Evolutionary conservation across 202 grass and related monocot genomes (phyloP).

Genomic region (Dendrocalamus latiflorus): DNA sequence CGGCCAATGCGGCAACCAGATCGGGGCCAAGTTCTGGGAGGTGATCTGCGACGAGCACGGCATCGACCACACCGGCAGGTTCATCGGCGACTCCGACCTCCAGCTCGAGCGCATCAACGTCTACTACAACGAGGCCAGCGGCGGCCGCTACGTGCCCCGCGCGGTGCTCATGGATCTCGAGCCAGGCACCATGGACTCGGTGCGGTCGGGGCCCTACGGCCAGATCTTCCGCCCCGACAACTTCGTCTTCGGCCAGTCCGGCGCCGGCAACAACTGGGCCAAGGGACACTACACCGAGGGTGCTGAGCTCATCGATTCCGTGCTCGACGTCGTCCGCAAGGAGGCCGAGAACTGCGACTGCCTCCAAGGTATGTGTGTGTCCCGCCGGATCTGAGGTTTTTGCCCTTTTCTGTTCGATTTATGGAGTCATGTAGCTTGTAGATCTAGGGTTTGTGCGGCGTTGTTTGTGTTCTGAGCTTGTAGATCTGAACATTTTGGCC

Average conservation of each 20-base stretch:
- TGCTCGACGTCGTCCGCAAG: conserved; percentile 84
- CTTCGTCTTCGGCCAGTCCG: conserved; percentile 96
- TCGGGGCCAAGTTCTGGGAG: conserved; percentile 98
- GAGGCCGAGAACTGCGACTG: conserved; percentile 95
- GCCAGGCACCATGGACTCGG: conserved; percentile 88
- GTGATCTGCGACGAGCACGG: conserved; percentile 96
- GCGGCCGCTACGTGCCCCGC: conserved; percentile 65
- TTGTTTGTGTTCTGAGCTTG: background rate
- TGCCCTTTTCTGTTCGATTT: background rate
- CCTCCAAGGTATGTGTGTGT: conserved; percentile 40
- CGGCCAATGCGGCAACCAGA: conserved; percentile 94
- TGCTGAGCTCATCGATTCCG: conserved; percentile 83
- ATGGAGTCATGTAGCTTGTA: background rate
- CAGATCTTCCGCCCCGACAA: conserved; percentile 93
- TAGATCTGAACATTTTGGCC: conserved; percentile 27
- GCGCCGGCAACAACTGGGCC: conserved; percentile 92
- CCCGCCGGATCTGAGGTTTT: background rate
- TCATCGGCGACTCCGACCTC: conserved; percentile 68
- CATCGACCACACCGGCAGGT: conserved; percentile 82
- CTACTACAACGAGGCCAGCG: conserved; percentile 95
- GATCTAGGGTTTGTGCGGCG: conserved; percentile 4
- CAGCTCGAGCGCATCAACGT: conserved; percentile 96
- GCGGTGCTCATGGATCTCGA: conserved; percentile 97
- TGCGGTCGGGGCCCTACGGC: conserved; percentile 71
- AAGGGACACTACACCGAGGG: conserved; percentile 96